phyloP scores from a whole-genome alignment of 768 basidiomycete genomes.

The Dacryopinax spathularia region DNA sequence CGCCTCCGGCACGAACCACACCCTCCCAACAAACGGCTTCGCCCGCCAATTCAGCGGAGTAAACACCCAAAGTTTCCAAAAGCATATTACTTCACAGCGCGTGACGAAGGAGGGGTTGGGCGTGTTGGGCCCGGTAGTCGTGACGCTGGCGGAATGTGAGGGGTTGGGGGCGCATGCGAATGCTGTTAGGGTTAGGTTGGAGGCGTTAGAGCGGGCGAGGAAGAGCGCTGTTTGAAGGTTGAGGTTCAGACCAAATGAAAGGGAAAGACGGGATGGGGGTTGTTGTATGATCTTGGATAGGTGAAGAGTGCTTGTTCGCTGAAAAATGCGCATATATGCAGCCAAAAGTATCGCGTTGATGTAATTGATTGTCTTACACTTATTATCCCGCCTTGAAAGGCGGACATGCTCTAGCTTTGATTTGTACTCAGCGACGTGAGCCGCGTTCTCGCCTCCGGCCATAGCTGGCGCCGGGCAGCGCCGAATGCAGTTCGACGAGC shows the following conservation, averaged over 20 bases:
- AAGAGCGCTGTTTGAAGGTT: no score
- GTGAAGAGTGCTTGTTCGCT: no score
- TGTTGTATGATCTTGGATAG: not conserved
- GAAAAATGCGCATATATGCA: no score
- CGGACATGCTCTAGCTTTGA: no score
- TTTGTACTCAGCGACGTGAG: no score
- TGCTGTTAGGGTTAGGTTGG: conserved; percentile 76
- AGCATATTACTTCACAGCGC: conserved; percentile 95
- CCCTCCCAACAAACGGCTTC: conserved; percentile 89
- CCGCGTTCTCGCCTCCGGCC: no score
- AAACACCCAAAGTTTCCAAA: conserved; percentile 93
- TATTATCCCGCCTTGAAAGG: no score
- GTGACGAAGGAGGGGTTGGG: conserved; percentile 65
- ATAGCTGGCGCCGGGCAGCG: no score
- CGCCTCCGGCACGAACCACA: conserved; percentile 97
- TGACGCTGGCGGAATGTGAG: conserved; percentile 84
- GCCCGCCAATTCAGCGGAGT: conserved; percentile 97
- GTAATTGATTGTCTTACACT: no score
- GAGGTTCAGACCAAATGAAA: not conserved
- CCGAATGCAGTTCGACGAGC: no score
- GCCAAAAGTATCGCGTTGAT: no score
- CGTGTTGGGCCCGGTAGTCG: conserved; percentile 72
- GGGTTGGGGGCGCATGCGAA: conserved; percentile 91
- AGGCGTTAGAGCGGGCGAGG: conserved; percentile 7
- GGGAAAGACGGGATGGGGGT: not conserved